Base-by-base conservation (phyloP, 305 asterid species). In the Fraxinus sp. region DNA sequence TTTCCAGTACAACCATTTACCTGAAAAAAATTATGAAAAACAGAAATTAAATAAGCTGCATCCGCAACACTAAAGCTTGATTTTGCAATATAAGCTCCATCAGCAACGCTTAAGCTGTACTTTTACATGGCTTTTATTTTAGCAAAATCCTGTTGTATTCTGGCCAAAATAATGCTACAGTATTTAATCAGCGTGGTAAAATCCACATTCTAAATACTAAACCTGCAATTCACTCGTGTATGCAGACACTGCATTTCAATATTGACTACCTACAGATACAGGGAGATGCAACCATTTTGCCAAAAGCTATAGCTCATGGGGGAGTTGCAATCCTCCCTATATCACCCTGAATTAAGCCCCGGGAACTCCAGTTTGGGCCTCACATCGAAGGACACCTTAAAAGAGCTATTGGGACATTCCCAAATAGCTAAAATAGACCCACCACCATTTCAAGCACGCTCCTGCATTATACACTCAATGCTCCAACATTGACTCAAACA, bases 1-100 rank as follows among this genome's bases (percentile, higher is more conserved):
- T 94, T 90, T 16, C 99, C 98, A 8, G 96, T 92, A 84, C 95
- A 92, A 77, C 98, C 97, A 86, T 94, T 96, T 62, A 95, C 97
- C 98, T 95, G 78, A 43, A 52, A 52, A 52, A 52, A 52, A 16
- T 52, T 16, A 52, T 52, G 62, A 52, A 52, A 52, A 52, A 52
- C 62, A 52, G 22, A 52, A 52, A 16, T 52, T 52, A 52, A 4
- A 16, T 52, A 14, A 52, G 62, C 62, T 52, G 62, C 62, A 74
- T 52, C 24, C 26, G 4, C 0, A 33, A 3, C 70, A 28, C 35
- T 36, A 52, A 46, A 46, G 46, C 36, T 28, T 33, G 24, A 77
- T 59, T 59, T 28, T 2, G 41, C 41, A 26, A n/a, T 37, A 35
- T 74, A 14, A 49, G 20, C 62, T 49, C 20, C 62, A 49, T 49